These are phyloP conservation scores for Trichoderma harzianum DNA, from an alignment of 2,329 filamentous ascomycete species.

Conservation along the genomic window DNA sequence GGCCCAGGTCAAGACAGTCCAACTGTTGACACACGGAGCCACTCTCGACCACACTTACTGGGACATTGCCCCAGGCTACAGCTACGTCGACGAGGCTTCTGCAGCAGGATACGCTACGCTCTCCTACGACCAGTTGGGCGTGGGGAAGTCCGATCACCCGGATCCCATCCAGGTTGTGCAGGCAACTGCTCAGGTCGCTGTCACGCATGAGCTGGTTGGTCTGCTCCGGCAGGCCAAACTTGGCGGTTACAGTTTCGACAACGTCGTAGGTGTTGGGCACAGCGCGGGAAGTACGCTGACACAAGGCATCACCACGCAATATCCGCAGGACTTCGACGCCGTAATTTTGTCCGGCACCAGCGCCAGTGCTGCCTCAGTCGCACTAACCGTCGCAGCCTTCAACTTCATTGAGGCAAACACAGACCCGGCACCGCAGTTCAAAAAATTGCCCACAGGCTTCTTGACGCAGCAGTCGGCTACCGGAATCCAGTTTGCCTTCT, in stretches of 20 bases:
- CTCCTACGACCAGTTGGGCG: slow-evolving; percentile 5
- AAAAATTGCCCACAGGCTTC: neutral
- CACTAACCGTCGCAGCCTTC: neutral
- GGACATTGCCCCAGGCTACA: neutral
- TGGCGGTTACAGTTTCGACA: neutral
- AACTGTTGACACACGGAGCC: slow-evolving; percentile 1
- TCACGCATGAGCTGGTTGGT: neutral
- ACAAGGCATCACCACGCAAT: slow-evolving; percentile 1
- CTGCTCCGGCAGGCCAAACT: neutral
- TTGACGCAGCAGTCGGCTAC: slow-evolving; percentile 2
- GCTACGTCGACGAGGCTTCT: slow-evolving; percentile 2
- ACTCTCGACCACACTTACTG: slow-evolving; percentile 7
- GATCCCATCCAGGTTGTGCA: neutral
- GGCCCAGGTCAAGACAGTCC: neutral
- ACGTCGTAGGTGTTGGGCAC: neutral
- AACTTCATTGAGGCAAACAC: neutral
- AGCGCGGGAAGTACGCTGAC: slow-evolving; percentile 2
- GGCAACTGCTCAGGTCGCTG: neutral
- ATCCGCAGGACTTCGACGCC: neutral
- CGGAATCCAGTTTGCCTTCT: slow-evolving; percentile 6
- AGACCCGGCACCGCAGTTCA: neutral
- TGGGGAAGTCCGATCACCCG: neutral
- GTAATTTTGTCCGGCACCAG: neutral
- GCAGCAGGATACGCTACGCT: neutral
- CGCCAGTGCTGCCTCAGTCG: slow-evolving; percentile 2